Base-by-base conservation (phyloP, 495 filamentous ascomycete genomes). In the Podospora appendiculata region DNA sequence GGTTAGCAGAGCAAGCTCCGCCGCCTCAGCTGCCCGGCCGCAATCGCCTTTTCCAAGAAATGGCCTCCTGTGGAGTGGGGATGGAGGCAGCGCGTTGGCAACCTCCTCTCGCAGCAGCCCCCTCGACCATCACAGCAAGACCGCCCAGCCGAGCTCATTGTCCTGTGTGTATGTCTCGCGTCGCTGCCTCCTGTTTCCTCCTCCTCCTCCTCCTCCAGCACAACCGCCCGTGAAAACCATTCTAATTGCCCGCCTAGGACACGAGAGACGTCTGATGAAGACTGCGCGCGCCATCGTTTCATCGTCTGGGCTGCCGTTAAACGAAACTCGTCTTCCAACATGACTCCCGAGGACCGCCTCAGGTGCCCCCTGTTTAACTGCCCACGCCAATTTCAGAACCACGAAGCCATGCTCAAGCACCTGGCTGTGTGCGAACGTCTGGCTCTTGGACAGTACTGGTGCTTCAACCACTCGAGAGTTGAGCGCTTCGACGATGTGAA, bases 221-320 rank as follows among this genome's bases (percentile, higher is more conserved):
- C 5, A 25, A 25, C 25, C 25, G 25, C 25, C 25, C 2, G 25
- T 2, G 25, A 25, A 5, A 25, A 25, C 5, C 25, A 25, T 2
- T 25, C 25, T 25, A 25, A 25, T 25, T 25, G 25, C 2, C 25
- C 25, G 11, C 43, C 17, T 59, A 76, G 73, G 45, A 66, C 70
- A 51, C 67, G 65, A 51, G 67, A 73, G 44, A 68, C 66, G 13
- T 57, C 63, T 7, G 60, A 61, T 34, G 70, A 75, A 41, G 71
- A 73, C 49, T 77, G 74, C 55, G 71, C 72, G 6, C 58, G 64
- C 32, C 65, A 75, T 50, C 60, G 73, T 33, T 77, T 76, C 56
- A 73, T 75, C 54, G 71, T 73, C 50, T 77, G 74, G 74, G 70
- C 71, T 39, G 73, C 73, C 41, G 65, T 75, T 41, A 74, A 74